These are phyloP conservation scores for Dryas alaskensis DNA, from an alignment of 306 rosid genomes.

Conservation along the genomic window DNA sequence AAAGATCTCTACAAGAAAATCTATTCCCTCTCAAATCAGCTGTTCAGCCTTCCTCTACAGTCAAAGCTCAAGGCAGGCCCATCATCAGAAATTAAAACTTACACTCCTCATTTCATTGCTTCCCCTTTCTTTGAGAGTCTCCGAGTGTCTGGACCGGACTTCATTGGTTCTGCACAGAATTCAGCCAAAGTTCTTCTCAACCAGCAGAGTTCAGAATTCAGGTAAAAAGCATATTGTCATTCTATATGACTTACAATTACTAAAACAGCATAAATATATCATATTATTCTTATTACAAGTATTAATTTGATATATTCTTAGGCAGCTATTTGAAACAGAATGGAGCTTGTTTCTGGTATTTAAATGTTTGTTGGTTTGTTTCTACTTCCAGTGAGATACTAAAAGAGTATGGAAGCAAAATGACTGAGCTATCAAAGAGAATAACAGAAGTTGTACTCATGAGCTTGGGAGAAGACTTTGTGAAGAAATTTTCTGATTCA, in stretches of 20 bases:
- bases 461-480: conserved; percentile 56
- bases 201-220: conserved; percentile 44
- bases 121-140: conserved; percentile 78
- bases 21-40: conserved; percentile 27
- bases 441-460: conserved; percentile 46
- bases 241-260: too few species aligned
- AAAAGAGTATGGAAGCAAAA: conserved; percentile 60
- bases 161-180: conserved; percentile 50
- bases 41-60: conserved; percentile 53
- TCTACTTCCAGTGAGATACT: conserved; percentile 43
- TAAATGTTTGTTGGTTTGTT: neutral
- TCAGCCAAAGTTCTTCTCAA: conserved; percentile 47
- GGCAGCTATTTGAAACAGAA: too few species aligned
- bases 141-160: conserved; percentile 60
- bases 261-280: too few species aligned
- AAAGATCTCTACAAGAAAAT: conserved; percentile 51
- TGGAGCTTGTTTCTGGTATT: too few species aligned
- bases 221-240: conserved; percentile 26
- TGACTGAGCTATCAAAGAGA: conserved; percentile 53
- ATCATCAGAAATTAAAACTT: conserved; percentile 51
- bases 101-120: conserved; percentile 68
- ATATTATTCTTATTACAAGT: too few species aligned
- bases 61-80: conserved; percentile 61
- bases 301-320: too few species aligned
- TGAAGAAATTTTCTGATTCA: conserved; percentile 32